Percentiles rank a stretch among this genome's conserved stretches.
Evolutionary conservation across 2,329 filamentous ascomycete species (phyloP).

Genomic region (Nothopassalora personata): DNA sequence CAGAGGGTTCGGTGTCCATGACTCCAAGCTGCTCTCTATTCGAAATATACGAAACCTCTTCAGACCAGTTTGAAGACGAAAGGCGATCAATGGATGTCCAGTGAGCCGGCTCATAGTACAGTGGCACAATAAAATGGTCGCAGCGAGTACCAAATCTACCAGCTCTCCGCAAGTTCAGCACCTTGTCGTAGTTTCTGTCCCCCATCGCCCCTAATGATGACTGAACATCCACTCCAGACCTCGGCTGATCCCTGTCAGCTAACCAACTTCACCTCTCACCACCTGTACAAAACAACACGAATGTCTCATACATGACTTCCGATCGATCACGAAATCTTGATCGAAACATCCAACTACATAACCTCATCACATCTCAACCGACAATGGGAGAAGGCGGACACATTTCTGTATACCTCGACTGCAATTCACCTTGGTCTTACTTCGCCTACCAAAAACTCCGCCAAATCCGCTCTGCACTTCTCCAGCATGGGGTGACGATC

Average conservation of each 20-base stretch:
- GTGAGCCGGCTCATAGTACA: no score
- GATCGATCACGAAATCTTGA: neutral
- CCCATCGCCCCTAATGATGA: neutral
- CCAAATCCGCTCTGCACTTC: slow-evolving; percentile 8
- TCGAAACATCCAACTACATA: neutral
- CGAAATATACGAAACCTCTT: no score
- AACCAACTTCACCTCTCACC: neutral
- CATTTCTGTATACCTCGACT: slow-evolving; percentile 64
- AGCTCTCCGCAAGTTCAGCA: no score
- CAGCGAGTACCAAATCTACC: no score
- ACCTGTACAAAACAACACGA: neutral
- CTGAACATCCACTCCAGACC: slow-evolving; percentile 3
- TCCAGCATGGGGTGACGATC: slow-evolving; percentile 12
- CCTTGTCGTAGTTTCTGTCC: neutral
- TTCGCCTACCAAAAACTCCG: slow-evolving; percentile 15
- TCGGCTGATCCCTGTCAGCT: neutral
- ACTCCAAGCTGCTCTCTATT: no score
- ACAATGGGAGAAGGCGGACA: slow-evolving; percentile 33
- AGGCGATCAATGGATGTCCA: no score
- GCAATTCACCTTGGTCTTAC: slow-evolving; percentile 33
- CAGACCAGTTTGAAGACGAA: no score
- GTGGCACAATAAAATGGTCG: no score
- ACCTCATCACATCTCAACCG: neutral
- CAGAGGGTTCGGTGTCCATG: no score
- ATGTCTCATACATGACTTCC: neutral